Conservation (phyloP, 768 basidiomycete species). For the Podaxis sp. region DNA sequence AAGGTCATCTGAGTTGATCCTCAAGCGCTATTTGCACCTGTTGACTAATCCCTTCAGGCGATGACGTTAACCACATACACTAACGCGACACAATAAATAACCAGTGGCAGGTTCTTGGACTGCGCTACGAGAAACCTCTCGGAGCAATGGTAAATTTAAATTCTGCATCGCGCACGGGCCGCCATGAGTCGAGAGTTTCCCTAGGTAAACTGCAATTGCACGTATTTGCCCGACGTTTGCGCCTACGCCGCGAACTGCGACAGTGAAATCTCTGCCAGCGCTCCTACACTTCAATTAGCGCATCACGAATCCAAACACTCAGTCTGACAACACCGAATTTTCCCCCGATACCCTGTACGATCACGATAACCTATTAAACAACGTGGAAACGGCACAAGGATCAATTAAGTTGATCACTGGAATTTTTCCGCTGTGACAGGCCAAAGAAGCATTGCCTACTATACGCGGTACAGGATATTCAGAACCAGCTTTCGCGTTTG, state of each 20-base stretch:
- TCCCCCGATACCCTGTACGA: background rate
- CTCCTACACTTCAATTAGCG: background rate
- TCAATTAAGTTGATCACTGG: background rate
- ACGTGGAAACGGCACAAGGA: background rate
- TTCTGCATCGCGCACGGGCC: too few species aligned
- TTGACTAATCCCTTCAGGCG: background rate
- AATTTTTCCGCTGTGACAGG: conserved; percentile 2
- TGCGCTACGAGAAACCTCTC: too few species aligned
- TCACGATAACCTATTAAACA: background rate
- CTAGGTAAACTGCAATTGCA: background rate
- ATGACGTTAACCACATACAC: background rate
- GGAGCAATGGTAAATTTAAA: too few species aligned
- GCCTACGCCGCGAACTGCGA: background rate
- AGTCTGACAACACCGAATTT: background rate
- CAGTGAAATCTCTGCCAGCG: background rate
- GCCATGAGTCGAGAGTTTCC: background rate
- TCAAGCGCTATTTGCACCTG: background rate
- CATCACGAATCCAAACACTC: too few species aligned
- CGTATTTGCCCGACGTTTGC: background rate
- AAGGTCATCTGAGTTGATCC: background rate
- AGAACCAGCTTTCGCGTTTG: background rate
- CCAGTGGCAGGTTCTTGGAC: too few species aligned
- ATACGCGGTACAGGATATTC: background rate
- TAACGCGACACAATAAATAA: too few species aligned
- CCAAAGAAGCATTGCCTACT: background rate